phyloP scores from a whole-genome alignment of 345 rosid genomes.

The Pugionium dolabratum region DNA sequence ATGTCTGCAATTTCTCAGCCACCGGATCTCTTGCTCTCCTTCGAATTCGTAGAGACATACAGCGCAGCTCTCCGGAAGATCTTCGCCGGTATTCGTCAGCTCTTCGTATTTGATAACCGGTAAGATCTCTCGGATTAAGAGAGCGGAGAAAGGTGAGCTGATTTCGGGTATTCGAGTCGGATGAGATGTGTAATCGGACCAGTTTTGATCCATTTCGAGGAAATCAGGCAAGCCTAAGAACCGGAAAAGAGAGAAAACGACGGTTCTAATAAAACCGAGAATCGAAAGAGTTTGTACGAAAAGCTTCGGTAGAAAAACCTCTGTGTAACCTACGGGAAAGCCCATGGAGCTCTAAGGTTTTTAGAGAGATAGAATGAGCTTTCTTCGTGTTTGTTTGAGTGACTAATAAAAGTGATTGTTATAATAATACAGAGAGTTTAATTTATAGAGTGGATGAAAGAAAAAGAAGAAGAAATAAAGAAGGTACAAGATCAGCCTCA shows the following conservation, averaged over 20 bases:
- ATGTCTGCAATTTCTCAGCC: slow-evolving; percentile 78
- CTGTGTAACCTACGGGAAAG: slow-evolving; percentile 77
- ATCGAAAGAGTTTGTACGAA: slow-evolving; percentile 67
- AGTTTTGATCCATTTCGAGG: slow-evolving; percentile 62
- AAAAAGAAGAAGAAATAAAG: no score
- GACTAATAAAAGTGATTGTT: slow-evolving; percentile 21
- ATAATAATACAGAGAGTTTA: slow-evolving; percentile 21
- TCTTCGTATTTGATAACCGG: slow-evolving; percentile 69
- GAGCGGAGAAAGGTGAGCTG: slow-evolving; percentile 62
- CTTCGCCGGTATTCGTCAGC: slow-evolving; percentile 33
- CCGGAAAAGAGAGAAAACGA: slow-evolving; percentile 55
- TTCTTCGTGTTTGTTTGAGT: not conserved
- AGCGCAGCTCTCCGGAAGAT: slow-evolving; percentile 71
- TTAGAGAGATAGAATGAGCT: not conserved
- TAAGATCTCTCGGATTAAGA: slow-evolving; percentile 75
- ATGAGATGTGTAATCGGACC: slow-evolving; percentile 49
- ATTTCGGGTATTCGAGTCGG: slow-evolving; percentile 42
- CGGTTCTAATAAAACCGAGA: slow-evolving; percentile 58
- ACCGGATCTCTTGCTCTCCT: slow-evolving; percentile 72
- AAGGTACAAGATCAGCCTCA: no score
- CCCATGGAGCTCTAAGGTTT: slow-evolving; percentile 52
- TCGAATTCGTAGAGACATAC: slow-evolving; percentile 82
- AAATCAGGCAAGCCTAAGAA: slow-evolving; percentile 74
- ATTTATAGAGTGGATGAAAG: slow-evolving; percentile 32
- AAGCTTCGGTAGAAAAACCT: slow-evolving; percentile 67